phyloP scores from a whole-genome alignment of 345 rosid genomes.

The Psidium friedrichsthalianum region DNA sequence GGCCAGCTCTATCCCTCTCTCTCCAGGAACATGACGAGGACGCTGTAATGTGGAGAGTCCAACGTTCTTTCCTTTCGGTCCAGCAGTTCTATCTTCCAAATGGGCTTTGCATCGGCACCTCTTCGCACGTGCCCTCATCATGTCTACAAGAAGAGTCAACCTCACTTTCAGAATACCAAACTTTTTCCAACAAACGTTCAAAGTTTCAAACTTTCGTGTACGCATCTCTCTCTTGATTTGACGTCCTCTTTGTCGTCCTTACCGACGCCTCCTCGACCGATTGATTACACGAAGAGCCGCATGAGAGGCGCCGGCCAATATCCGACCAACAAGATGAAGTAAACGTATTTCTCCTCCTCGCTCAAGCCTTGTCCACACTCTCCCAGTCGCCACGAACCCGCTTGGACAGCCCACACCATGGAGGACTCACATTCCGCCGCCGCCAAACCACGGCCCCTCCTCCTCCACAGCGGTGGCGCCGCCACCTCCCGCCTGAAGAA shows the following conservation, averaged over 20 bases:
- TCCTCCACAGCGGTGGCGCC: constrained; percentile 31
- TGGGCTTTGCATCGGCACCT: neutral
- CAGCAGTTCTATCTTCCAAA: neutral
- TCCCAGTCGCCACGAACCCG: neutral
- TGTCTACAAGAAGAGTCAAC: neutral
- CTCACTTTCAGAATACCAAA: neutral
- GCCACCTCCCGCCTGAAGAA: constrained; percentile 30
- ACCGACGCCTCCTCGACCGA: neutral
- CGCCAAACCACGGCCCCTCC: constrained; percentile 4
- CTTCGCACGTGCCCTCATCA: neutral
- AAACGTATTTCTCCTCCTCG: neutral
- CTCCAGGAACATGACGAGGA: too few relatives aligned
- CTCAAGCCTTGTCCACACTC: neutral
- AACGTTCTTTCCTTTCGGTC: neutral
- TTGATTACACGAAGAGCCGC: neutral
- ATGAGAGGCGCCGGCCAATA: too few relatives aligned
- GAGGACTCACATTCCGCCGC: constrained; percentile 4
- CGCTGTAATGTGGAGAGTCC: too few relatives aligned
- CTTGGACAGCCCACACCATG: neutral
- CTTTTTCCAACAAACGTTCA: neutral
- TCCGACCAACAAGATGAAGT: neutral
- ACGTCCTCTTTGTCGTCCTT: neutral
- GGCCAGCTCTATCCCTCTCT: too few relatives aligned
- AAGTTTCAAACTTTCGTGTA: neutral
- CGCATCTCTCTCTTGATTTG: neutral